These are phyloP conservation scores for Tylopilus balloui DNA, from an alignment of 768 basidiomycete species.

Conservation along the genomic window DNA sequence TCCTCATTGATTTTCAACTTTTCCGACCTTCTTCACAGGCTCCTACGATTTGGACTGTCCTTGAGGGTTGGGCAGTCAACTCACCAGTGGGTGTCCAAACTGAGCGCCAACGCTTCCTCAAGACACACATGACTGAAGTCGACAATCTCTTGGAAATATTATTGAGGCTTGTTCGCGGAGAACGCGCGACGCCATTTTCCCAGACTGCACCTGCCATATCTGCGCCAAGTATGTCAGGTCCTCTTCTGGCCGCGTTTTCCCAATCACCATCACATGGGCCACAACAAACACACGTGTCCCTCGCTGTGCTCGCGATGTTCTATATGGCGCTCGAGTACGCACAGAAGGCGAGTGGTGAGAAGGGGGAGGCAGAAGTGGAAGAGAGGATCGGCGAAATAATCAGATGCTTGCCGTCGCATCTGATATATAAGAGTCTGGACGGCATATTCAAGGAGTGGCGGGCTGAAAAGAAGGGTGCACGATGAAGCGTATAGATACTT, in stretches of 20 bases:
- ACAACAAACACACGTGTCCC: conserved; percentile 91
- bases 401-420: conserved; percentile 77
- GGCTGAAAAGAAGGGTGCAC: conserved; percentile 74
- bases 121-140: conserved; percentile 79
- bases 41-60: conserved; percentile 85
- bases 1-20: neutral
- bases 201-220: conserved; percentile 59
- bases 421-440: conserved; percentile 89
- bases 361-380: conserved; percentile 69
- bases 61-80: conserved; percentile 86
- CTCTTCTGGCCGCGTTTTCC: conserved; percentile 63
- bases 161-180: conserved; percentile 86
- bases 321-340: conserved; percentile 82
- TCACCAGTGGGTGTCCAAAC: conserved; percentile 70
- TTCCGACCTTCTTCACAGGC: conserved; percentile 46
- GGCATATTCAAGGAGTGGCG: conserved; percentile 93
- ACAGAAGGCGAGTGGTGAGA: conserved; percentile 58
- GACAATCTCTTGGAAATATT: conserved; percentile 93
- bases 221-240: conserved; percentile 61
- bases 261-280: conserved; percentile 76
- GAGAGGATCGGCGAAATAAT: conserved; percentile 85
- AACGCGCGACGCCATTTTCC: conserved; percentile 69
- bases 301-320: conserved; percentile 90
- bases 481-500: conserved; percentile 22
- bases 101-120: conserved; percentile 84